Base-by-base conservation (phyloP, 257 asterid genomes). In the Dorcoceras hygrometricum region DNA sequence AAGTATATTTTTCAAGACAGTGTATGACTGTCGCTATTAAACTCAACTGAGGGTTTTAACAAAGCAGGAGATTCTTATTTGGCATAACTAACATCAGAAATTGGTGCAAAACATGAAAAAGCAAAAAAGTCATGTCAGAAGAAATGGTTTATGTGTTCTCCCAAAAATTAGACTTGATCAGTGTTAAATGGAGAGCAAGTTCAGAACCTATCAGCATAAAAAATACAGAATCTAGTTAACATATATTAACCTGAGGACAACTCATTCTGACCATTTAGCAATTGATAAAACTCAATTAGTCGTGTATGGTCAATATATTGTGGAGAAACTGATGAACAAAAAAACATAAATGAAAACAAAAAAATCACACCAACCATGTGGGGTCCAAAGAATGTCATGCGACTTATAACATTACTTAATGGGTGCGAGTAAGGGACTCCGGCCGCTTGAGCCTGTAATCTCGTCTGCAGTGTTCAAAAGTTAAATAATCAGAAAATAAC, bases 361-460 rank as follows among this genome's bases (percentile, higher is more conserved):
- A 28, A 53, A 74, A 11, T 26, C 39, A 26, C 18, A 67, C 39
- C 16, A 32, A 83, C 89, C 89, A 84, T 84, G 63, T 77, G 67
- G 5, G 97, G 99, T 31, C 99, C 99, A 78, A 93, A 93, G 56
- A 83, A 73, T 28, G 95, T 84, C 99, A 93, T 90, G 39, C 99
- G 97, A 66, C 84, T 85, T n/a, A 83, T 90, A 72, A 84, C 62
- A 77, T 93, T 87, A 73, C 96, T 87, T 53, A 93, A 76, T 16
- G 97, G 98, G 79, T 93, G 97, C 4, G 96, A 84, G 76, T 86
- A 86, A 20, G 87, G 65, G 54, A 77, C 84, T 74, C 98, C 98
- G 25, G 98, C 97, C 53, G 98, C 98, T 77, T 93, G 98, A 61
- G 96, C 96, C 79, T 93, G 98, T 82, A 93, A 73, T 77, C 98